Conservation (phyloP, 805 yeast species). For the Lipomyces sp. region DNA sequence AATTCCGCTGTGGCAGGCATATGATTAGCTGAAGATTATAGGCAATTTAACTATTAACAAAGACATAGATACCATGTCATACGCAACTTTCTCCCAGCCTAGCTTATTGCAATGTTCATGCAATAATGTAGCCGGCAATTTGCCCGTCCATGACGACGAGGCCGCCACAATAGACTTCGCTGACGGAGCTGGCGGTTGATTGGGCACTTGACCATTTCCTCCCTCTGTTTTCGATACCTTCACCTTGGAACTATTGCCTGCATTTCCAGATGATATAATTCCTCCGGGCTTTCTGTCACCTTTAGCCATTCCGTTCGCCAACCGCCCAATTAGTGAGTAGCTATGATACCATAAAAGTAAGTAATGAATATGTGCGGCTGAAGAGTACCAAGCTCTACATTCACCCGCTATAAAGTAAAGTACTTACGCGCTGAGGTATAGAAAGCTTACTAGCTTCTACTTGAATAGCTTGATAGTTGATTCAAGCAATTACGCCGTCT, state of each 20-base stretch:
- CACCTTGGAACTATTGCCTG: slow-evolving; percentile 33
- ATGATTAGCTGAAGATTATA: slow-evolving; percentile 1
- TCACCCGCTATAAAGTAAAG: neutral
- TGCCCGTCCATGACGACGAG: slow-evolving; percentile 90
- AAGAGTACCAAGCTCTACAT: too few relatives aligned
- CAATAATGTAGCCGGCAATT: slow-evolving; percentile 81
- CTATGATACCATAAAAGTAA: neutral
- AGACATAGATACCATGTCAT: slow-evolving; percentile 60
- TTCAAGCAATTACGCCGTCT: neutral
- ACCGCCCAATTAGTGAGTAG: too few relatives aligned
- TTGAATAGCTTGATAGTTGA: neutral
- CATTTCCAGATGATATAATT: slow-evolving; percentile 28
- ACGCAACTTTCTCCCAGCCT: slow-evolving; percentile 86
- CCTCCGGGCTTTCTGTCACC: slow-evolving; percentile 31
- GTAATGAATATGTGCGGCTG: neutral
- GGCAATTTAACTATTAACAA: slow-evolving; percentile 30
- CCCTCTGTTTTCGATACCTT: slow-evolving; percentile 11
- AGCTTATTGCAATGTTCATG: slow-evolving; percentile 86
- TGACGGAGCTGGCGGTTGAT: slow-evolving; percentile 34
- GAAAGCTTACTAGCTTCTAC: neutral
- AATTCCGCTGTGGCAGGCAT: slow-evolving; percentile 42
- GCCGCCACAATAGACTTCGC: slow-evolving; percentile 57
- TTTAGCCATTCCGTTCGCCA: slow-evolving; percentile 21
- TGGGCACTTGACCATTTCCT: slow-evolving; percentile 20
- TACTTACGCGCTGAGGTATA: too few relatives aligned